Evolutionary conservation across 805 yeast genomes (phyloP), one percentile per base, ranked within the genome.

Genomic region (Teunomyces aglyptinius): DNA sequence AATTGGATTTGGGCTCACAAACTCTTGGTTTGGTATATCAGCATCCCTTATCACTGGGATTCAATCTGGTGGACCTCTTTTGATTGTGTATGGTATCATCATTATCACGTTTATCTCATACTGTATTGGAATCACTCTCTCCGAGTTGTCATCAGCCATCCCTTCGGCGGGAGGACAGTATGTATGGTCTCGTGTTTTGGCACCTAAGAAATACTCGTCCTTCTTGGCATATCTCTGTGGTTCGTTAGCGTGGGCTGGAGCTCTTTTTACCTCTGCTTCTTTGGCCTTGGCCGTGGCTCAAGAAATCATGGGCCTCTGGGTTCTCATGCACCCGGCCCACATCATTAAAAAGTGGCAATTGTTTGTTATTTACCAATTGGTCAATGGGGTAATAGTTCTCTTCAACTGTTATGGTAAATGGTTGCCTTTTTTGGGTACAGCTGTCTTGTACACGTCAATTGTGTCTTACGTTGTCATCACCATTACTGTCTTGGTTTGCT

Each of bases 101-200:
- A 71, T 70, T 51, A 67, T 69, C 29, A 64, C 70, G 5, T 54
- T 51, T 47, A 59, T 71, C 38, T 68, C 73, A 16, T 59, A 63
- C 49, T 60, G 67, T 53, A 61, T 71, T 46, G 75, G 71, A 15
- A 61, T 64, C 45, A 62, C 74, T 5, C 62, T 71, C 35, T 63
- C 71, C 3, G 76, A 70, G 50, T 58, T 71, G 49, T 63, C 73
- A 7, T 59, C 66, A 32, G 73, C 75, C 16, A 68, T 66, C 44
- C 73, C 73, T 3, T 61, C 68, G 11, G 73, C 75, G 19, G 75
- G 75, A 1, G 75, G 75, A 47, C 76, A 70, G 56, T 70, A 71
- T 50, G 70, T 65, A 42, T 71, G 75, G 75, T 63, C 75, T 5
- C 55, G 71, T 33, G 69, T 62, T 4, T 58, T 71, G 46, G 67